Percentiles rank a stretch among this genome's conserved stretches.
phyloP scores from a whole-genome alignment of 345 rosid species.

The Noccaea caerulescens region DNA sequence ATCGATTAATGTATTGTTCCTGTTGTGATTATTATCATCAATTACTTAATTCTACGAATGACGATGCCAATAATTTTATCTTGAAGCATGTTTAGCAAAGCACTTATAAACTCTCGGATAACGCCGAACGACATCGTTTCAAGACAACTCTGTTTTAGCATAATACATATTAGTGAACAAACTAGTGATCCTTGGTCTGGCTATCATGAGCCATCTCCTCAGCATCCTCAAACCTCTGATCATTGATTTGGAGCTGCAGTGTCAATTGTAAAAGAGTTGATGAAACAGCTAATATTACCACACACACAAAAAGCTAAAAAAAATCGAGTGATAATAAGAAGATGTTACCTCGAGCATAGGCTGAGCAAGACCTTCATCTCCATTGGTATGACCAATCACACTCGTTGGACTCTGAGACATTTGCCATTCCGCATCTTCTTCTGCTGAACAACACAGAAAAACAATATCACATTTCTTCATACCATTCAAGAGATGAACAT shows the following conservation, averaged over 20 bases:
- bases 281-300: not conserved
- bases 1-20: too few species aligned
- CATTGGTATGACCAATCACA: constrained; percentile 84
- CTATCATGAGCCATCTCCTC: constrained; percentile 75
- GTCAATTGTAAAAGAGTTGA: not conserved
- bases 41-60: too few species aligned
- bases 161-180: not conserved
- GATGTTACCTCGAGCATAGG: constrained; percentile 70
- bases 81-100: not conserved
- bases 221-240: constrained; percentile 89
- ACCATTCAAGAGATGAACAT: constrained; percentile 5
- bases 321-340: not conserved
- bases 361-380: constrained; percentile 66
- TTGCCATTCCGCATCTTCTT: constrained; percentile 60
- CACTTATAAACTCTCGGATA: not conserved
- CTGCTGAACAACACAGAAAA: constrained; percentile 40
- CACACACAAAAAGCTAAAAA: not conserved
- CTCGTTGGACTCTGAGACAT: constrained; percentile 55
- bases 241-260: constrained; percentile 80
- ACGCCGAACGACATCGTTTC: not conserved
- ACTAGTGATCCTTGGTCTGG: constrained; percentile 36
- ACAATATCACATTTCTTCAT: not conserved
- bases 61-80: too few species aligned
- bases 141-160: not conserved
- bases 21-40: too few species aligned